Evolutionary conservation across 2,329 filamentous ascomycete genomes (phyloP).

Genomic region (Diaporthe ampelina): DNA sequence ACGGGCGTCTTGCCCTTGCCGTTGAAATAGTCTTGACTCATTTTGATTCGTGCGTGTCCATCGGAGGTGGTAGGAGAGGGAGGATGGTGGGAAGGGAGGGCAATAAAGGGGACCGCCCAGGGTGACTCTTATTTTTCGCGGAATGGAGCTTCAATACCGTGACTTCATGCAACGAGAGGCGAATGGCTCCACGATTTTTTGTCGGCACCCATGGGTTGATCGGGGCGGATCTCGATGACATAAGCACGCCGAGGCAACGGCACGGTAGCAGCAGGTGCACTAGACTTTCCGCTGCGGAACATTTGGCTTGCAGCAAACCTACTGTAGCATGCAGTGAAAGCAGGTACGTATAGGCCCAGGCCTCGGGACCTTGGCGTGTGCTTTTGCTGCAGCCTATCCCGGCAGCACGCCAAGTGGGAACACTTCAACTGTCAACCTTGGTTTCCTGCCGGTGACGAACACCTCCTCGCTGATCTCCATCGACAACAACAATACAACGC

Average conservation of each 20-base stretch:
- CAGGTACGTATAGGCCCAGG: constrained; percentile 14
- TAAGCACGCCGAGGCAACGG: constrained; percentile 22
- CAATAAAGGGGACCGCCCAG: constrained; percentile 2
- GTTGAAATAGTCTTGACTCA: constrained; percentile 73
- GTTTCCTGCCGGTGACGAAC: constrained; percentile 24
- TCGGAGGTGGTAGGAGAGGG: constrained; percentile 36
- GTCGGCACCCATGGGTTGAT: constrained; percentile 21
- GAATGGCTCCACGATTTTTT: constrained; percentile 33
- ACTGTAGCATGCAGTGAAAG: constrained; percentile 19
- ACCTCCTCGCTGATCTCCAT: constrained; percentile 9
- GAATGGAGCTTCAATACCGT: constrained; percentile 35
- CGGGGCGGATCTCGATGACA: constrained; percentile 14
- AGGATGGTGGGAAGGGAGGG: background rate
- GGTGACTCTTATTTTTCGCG: constrained; percentile 41
- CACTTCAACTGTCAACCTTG: constrained; percentile 28
- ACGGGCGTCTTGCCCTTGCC: constrained; percentile 66
- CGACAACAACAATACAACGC: constrained; percentile 1
- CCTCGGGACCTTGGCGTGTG: constrained; percentile 24
- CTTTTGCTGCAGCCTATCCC: constrained; percentile 30
- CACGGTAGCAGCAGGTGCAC: background rate
- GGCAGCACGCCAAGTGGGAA: constrained; percentile 31
- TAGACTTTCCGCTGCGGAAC: constrained; percentile 20
- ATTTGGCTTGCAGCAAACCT: constrained; percentile 13
- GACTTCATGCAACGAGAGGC: constrained; percentile 34
- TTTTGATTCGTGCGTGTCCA: constrained; percentile 52